These are phyloP conservation scores for Ascochyta pisi DNA, from an alignment of 2,329 filamentous ascomycete genomes.

Conservation along the genomic window DNA sequence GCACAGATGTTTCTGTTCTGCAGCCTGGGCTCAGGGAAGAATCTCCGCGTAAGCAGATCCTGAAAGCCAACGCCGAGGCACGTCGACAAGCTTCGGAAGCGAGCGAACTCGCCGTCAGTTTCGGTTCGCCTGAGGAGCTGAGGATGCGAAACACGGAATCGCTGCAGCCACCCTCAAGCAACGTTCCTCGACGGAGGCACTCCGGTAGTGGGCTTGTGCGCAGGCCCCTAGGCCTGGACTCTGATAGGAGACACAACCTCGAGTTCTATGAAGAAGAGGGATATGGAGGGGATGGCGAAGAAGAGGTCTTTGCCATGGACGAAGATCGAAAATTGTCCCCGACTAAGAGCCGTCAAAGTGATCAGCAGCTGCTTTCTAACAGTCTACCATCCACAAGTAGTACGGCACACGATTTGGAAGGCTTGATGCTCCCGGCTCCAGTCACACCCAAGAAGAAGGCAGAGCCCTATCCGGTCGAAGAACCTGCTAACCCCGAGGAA, in stretches of 20 bases:
- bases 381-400: not conserved
- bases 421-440: conserved; percentile 45
- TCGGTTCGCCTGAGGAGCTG: conserved; percentile 20
- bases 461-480: conserved; percentile 12
- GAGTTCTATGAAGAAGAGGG: conserved; percentile 92
- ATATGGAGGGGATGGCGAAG: conserved; percentile 78
- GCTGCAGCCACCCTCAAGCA: conserved; percentile 38
- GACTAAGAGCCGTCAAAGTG: conserved; percentile 9
- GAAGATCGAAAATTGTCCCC: conserved; percentile 47
- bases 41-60: conserved; percentile 51
- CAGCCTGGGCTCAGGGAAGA: conserved; percentile 40
- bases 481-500: conserved; percentile 53
- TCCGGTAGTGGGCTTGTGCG: conserved; percentile 85
- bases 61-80: conserved; percentile 52
- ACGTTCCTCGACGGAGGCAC: conserved; percentile 69
- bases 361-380: conserved; percentile 5
- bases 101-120: conserved; percentile 18
- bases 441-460: conserved; percentile 26
- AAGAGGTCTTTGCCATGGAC: conserved; percentile 74
- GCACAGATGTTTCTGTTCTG: conserved; percentile 45
- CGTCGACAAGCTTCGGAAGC: conserved; percentile 41
- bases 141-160: conserved; percentile 20
- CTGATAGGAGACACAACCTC: conserved; percentile 72
- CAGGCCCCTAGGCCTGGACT: conserved; percentile 71
- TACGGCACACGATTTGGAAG: conserved; percentile 18